phyloP scores from a whole-genome alignment of 225 moss, liverwort and hornwort genomes.

The Climacium dendroides region DNA sequence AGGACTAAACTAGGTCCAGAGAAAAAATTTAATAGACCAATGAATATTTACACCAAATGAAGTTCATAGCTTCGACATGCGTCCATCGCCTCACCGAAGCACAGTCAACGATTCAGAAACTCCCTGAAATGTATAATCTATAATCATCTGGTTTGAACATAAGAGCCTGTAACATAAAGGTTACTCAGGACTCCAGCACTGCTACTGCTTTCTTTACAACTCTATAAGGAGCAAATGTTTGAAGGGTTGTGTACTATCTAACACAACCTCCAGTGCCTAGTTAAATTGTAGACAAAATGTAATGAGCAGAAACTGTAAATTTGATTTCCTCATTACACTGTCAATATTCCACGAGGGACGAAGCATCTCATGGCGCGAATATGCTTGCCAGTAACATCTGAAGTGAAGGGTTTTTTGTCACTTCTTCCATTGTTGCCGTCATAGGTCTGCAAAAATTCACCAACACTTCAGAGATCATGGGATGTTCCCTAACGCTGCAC shows the following conservation, averaged over 20 bases:
- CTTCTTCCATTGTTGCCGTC: conserved; percentile 52
- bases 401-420: conserved; percentile 42
- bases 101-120: not conserved
- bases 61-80: not conserved
- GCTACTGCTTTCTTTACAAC: conserved; percentile 32
- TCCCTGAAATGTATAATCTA: conserved; percentile 8
- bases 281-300: conserved; percentile 4
- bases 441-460: conserved; percentile 24
- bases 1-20: not conserved
- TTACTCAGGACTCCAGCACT: conserved; percentile 10
- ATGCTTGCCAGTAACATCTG: conserved; percentile 53
- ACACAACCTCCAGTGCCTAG: not conserved
- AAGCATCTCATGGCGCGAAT: conserved; percentile 13
- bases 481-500: not conserved
- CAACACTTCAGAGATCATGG: not conserved
- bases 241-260: not conserved
- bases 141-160: conserved; percentile 11
- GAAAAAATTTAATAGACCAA: not conserved
- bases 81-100: not conserved
- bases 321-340: not conserved
- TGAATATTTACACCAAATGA: not conserved
- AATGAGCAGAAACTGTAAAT: conserved; percentile 5
- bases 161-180: conserved; percentile 3
- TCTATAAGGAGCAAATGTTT: conserved; percentile 21
- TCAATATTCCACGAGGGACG: not conserved